Evolutionary conservation across 441 rosid genomes (phyloP).

Genomic region (Populus hybrid): DNA sequence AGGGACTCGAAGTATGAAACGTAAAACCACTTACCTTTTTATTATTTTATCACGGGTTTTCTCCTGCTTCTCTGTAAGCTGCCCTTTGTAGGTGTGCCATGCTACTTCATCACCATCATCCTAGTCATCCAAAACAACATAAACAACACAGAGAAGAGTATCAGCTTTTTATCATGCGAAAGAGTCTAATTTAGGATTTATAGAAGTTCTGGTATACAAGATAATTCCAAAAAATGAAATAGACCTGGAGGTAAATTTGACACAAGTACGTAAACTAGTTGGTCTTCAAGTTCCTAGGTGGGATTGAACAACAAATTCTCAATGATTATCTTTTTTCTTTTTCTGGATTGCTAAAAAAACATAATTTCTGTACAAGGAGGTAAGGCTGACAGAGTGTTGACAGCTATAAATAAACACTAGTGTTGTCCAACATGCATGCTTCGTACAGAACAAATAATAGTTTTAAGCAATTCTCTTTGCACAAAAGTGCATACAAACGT

Average conservation of each 20-base stretch:
- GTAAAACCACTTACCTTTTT: conserved; percentile 55
- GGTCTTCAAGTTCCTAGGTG: background rate
- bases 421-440: background rate
- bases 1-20: background rate
- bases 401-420: too few species aligned
- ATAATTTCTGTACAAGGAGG: too few species aligned
- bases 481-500: background rate
- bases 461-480: background rate
- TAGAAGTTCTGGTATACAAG: too few species aligned
- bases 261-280: background rate
- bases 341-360: too few species aligned
- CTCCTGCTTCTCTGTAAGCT: conserved; percentile 95
- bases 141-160: too few species aligned
- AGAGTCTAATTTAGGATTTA: too few species aligned
- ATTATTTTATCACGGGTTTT: conserved; percentile 87
- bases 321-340: background rate
- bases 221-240: too few species aligned
- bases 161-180: too few species aligned
- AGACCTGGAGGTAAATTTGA: background rate
- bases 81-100: conserved; percentile 37
- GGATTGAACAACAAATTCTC: background rate
- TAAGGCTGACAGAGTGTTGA: too few species aligned
- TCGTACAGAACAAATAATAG: too few species aligned
- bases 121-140: too few species aligned
- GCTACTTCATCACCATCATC: too few species aligned